Percentiles rank a stretch among this genome's conserved stretches.
Evolutionary conservation across 768 basidiomycete species (phyloP).

Genomic region (Suillus discolor): DNA sequence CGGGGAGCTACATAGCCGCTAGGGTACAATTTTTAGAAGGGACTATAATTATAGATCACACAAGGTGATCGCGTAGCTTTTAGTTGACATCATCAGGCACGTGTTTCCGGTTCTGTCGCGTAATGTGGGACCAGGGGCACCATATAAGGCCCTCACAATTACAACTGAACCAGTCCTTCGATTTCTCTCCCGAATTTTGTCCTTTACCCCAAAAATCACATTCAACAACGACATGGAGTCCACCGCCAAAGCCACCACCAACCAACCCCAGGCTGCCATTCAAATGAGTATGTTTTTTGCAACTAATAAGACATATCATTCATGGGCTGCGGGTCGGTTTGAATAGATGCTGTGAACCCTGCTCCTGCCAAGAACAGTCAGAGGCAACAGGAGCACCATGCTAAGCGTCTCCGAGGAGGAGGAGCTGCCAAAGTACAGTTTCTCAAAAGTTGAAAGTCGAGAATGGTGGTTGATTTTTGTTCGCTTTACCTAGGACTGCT

Average conservation of each 20-base stretch:
- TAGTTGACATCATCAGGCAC: conserved; percentile 13
- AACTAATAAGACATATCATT: background rate
- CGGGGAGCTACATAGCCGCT: background rate
- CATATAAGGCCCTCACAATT: conserved; percentile 10
- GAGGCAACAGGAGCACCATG: conserved; percentile 45
- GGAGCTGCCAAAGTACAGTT: conserved; percentile 62
- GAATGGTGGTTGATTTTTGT: conserved; percentile 3
- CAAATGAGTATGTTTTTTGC: conserved; percentile 58
- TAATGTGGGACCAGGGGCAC: conserved; percentile 10
- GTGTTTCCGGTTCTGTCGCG: conserved; percentile 7
- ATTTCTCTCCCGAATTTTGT: background rate
- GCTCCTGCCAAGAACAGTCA: conserved; percentile 38
- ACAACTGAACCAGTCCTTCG: background rate
- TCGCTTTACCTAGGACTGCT: conserved; percentile 55
- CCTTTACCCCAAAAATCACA: conserved; percentile 23
- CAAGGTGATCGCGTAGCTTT: conserved; percentile 6
- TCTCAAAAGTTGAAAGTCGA: background rate
- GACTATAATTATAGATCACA: background rate
- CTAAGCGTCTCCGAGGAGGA: conserved; percentile 68
- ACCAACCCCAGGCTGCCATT: conserved; percentile 61
- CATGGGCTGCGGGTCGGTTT: background rate
- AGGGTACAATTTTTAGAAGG: background rate
- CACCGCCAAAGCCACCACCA: conserved; percentile 37
- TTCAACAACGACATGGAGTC: conserved; percentile 32
- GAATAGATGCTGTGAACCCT: conserved; percentile 49